Evolutionary conservation across 495 filamentous ascomycete species (phyloP).

Genomic region (Daldinia caldariorum): DNA sequence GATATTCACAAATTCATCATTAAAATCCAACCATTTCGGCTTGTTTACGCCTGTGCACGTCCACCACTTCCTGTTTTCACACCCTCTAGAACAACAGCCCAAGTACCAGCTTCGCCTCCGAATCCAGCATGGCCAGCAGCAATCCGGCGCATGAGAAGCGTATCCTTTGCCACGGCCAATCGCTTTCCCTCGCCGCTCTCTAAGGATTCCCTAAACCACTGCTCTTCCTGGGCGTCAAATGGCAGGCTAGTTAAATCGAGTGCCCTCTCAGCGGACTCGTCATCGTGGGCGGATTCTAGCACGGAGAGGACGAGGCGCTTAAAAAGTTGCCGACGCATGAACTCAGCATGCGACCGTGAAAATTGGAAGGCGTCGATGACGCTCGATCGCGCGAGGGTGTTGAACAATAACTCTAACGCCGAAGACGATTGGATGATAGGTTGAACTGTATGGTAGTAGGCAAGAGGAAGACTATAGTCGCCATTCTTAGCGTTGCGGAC

Average conservation of each 20-base stretch:
- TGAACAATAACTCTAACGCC: constrained; percentile 70
- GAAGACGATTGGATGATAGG: constrained; percentile 69
- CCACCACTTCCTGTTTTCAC: constrained; percentile 49
- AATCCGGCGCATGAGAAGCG: constrained; percentile 69
- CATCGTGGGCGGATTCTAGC: constrained; percentile 57
- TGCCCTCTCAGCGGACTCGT: constrained; percentile 62
- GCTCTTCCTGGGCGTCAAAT: constrained; percentile 72
- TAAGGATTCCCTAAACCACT: constrained; percentile 75
- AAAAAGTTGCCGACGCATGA: constrained; percentile 68
- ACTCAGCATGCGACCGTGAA: constrained; percentile 69
- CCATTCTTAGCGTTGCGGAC: constrained; percentile 66
- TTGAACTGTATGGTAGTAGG: constrained; percentile 78
- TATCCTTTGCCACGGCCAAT: constrained; percentile 71
- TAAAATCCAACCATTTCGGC: background rate
- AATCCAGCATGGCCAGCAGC: constrained; percentile 34
- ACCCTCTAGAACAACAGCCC: constrained; percentile 49
- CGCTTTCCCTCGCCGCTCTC: constrained; percentile 67
- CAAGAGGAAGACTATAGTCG: constrained; percentile 72
- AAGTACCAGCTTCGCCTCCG: constrained; percentile 41
- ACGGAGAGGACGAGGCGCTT: constrained; percentile 72
- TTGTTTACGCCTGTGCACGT: constrained; percentile 35
- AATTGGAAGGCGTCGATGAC: constrained; percentile 80
- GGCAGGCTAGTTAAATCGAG: constrained; percentile 77
- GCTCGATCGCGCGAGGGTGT: constrained; percentile 70
- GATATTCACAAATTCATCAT: constrained; percentile 20